Evolutionary conservation across 495 filamentous ascomycete species (phyloP).

Genomic region (Xylaria cubensis): DNA sequence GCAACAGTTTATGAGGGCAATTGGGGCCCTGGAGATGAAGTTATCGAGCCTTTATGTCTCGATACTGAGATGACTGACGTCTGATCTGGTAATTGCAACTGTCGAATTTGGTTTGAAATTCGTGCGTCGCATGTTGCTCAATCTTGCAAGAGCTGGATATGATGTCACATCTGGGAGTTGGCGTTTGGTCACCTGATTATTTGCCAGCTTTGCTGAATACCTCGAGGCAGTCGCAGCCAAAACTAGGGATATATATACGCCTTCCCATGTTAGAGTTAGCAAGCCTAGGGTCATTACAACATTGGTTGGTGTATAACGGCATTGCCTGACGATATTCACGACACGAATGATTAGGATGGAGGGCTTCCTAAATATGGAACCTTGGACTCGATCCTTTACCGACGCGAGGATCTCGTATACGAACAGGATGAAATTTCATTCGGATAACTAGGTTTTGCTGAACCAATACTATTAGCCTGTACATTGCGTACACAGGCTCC

Average conservation of each 20-base stretch:
- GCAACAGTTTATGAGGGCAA: conserved; percentile 94
- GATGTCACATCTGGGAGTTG: conserved; percentile 35
- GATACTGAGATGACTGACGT: conserved; percentile 59
- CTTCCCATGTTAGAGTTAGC: conserved; percentile 17
- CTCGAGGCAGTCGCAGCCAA: conserved; percentile 23
- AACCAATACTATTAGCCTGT: background rate
- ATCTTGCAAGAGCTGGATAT: conserved; percentile 50
- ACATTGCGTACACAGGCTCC: background rate
- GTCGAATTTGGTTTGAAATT: conserved; percentile 28
- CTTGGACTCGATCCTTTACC: conserved; percentile 5
- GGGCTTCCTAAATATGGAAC: background rate
- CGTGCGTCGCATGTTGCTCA: conserved; percentile 36
- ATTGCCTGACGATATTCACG: conserved; percentile 19
- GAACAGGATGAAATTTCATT: background rate
- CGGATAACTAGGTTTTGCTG: background rate
- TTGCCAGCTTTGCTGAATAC: conserved; percentile 40
- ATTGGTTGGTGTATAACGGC: conserved; percentile 21
- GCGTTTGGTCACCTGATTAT: conserved; percentile 36
- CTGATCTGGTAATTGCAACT: conserved; percentile 35
- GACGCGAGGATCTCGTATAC: conserved; percentile 6
- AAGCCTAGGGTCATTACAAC: conserved; percentile 6
- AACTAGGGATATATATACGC: conserved; percentile 23
- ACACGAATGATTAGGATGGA: conserved; percentile 16
- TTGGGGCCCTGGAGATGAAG: conserved; percentile 73
- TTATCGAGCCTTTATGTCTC: conserved; percentile 34